Conservation (phyloP, 2,329 filamentous ascomycete genomes). For the Raffaelea albimanens region DNA sequence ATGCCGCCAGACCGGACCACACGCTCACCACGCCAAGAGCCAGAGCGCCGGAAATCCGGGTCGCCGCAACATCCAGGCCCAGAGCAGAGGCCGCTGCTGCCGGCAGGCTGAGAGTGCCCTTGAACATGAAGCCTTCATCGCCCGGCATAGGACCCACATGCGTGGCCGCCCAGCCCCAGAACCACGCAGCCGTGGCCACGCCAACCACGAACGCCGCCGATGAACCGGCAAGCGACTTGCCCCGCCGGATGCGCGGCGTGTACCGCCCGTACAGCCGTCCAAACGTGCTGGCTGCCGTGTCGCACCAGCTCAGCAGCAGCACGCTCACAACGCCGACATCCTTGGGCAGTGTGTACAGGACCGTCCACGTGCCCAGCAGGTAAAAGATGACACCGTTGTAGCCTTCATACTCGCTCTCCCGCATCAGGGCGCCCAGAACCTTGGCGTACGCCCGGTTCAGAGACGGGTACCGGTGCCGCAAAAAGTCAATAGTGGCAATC, state of each 20-base stretch:
- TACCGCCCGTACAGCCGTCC: slow-evolving; percentile 83
- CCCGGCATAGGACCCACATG: slow-evolving; percentile 55
- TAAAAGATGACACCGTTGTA: slow-evolving; percentile 99
- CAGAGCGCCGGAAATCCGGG: slow-evolving; percentile 56
- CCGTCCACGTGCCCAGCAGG: slow-evolving; percentile 79
- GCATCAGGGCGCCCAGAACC: slow-evolving; percentile 82
- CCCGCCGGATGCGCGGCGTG: slow-evolving; percentile 72
- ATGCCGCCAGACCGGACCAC: slow-evolving; percentile 81
- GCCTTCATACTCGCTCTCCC: slow-evolving; percentile 85
- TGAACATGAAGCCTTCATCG: slow-evolving; percentile 73
- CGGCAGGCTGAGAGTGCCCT: slow-evolving; percentile 65
- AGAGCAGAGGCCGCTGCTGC: slow-evolving; percentile 45
- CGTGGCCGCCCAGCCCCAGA: slow-evolving; percentile 82
- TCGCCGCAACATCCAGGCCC: slow-evolving; percentile 45
- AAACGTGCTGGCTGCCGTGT: slow-evolving; percentile 92
- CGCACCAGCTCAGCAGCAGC: slow-evolving; percentile 91
- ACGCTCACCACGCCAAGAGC: slow-evolving; percentile 76
- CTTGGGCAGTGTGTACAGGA: slow-evolving; percentile 82
- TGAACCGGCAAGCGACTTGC: slow-evolving; percentile 88
- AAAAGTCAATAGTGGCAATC: slow-evolving; percentile 69
- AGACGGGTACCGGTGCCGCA: slow-evolving; percentile 71
- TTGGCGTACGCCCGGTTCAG: slow-evolving; percentile 85
- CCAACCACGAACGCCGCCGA: slow-evolving; percentile 76
- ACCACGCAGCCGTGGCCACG: slow-evolving; percentile 70
- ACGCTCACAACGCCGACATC: slow-evolving; percentile 86